Conservation (phyloP, 345 rosid genomes). For the Rhodomyrtus tomentosa region DNA sequence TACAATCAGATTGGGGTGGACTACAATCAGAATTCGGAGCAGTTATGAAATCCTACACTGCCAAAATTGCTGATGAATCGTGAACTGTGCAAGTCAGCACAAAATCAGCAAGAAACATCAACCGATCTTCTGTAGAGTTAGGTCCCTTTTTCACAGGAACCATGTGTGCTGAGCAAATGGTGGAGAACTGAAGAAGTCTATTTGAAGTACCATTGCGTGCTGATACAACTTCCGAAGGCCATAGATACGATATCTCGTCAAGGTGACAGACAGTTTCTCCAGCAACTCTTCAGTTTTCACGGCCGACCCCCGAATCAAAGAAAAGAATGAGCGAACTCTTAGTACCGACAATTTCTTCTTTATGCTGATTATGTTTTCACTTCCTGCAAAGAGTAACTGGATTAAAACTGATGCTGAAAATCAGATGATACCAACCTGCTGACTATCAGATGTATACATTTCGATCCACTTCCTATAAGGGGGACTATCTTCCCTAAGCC, state of each 20-base stretch:
- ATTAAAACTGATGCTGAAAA: background rate
- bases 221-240: slow-evolving; percentile 81
- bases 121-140: slow-evolving; percentile 33
- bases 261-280: slow-evolving; percentile 70
- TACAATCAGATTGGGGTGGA: slow-evolving; percentile 30
- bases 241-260: slow-evolving; percentile 92
- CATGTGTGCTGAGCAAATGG: slow-evolving; percentile 56
- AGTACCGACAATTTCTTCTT: slow-evolving; percentile 10
- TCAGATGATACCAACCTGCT: slow-evolving; percentile 37
- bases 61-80: slow-evolving; percentile 95
- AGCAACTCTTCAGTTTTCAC: slow-evolving; percentile 85
- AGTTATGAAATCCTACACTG: slow-evolving; percentile 77
- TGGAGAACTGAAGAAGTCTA: slow-evolving; percentile 76
- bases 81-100: slow-evolving; percentile 87
- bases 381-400: background rate
- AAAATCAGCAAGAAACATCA: slow-evolving; percentile 79
- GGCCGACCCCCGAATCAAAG: slow-evolving; percentile 56
- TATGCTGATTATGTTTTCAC: slow-evolving; percentile 1
- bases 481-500: slow-evolving; percentile 33
- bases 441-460: slow-evolving; percentile 50
- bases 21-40: slow-evolving; percentile 35
- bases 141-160: slow-evolving; percentile 61
- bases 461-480: slow-evolving; percentile 90
- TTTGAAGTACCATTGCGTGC: slow-evolving; percentile 94
- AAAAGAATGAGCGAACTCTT: slow-evolving; percentile 20